Base-by-base conservation (phyloP, 257 asterid genomes). In the Euphrasia confusa region DNA sequence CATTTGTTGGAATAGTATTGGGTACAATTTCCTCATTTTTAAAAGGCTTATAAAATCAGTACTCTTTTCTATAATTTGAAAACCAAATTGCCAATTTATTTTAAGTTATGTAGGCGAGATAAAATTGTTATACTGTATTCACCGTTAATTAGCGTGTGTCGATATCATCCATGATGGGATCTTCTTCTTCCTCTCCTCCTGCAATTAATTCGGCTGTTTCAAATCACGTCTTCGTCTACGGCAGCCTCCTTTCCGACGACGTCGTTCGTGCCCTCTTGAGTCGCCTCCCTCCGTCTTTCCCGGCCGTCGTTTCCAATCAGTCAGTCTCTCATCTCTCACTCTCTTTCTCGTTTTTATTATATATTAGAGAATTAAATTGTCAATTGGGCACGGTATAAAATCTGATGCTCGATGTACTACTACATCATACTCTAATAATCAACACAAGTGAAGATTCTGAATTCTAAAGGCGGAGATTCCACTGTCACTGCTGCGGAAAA, bases 201-300 rank as follows among this genome's bases (percentile, higher is more conserved):
- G 60, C 61, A 56, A 54, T 8, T 18, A 10, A 10, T 35, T 7
- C 40, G 9, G 0, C 9, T 35, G 10, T 5, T 32, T 78, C 83
- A 47, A 83, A 77, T 21, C 24, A 21, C 21, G 96, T 89, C 42
- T 93, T 93, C 81, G 97, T 93, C 44, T 93, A 93, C 65, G 99
- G 99, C 67, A 93, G 97, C 80, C 97, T 92, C 74, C 78, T 86
- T 14, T 77, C 88, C 0, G 97, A 93, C 78, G 96, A 93, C 72
- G 94, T 93, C 79, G 97, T 87, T 47, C 79, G 81, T 0, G 83
- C 64, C 18, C 95, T 93, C 53, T 71, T 93, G 77, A 78, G 40
- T 11, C 80, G 80, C 55, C 65, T 70, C 12, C 75, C 75, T 57
- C 68, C 61, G 24, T 63, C 75, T 49, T 57, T 52, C 32, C 65